Evolutionary conservation across 768 basidiomycete species (phyloP).

Genomic region (Boletus bicolor): DNA sequence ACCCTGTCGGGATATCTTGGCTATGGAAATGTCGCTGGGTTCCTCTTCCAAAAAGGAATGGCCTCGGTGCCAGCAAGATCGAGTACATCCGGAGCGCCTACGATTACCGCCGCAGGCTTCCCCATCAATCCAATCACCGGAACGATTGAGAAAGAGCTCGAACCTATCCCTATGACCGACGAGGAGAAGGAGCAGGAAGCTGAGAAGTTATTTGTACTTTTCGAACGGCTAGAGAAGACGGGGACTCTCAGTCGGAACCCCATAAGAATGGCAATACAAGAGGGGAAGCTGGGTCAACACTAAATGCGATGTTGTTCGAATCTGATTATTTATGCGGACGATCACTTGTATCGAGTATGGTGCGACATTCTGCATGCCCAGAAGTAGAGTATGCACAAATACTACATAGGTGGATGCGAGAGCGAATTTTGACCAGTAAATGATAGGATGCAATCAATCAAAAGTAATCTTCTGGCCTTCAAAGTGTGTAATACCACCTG

Average conservation of each 20-base stretch:
- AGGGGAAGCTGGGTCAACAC: conserved; percentile 11
- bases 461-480: conserved; percentile 56
- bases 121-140: conserved; percentile 87
- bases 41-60: conserved; percentile 89
- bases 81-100: conserved; percentile 32
- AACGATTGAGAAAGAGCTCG: conserved; percentile 44
- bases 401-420: not conserved
- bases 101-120: conserved; percentile 35
- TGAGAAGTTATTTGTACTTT: conserved; percentile 87
- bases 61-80: conserved; percentile 50
- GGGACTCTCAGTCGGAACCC: conserved; percentile 72
- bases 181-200: conserved; percentile 95
- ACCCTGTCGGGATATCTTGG: conserved; percentile 77
- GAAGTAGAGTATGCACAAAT: not conserved
- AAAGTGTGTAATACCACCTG: conserved; percentile 49
- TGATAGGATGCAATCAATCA: conserved; percentile 15
- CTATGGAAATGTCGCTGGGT: conserved; percentile 94
- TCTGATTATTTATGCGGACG: not conserved
- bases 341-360: not conserved
- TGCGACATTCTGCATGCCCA: conserved; percentile 1
- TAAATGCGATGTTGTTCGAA: not conserved
- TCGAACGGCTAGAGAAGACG: conserved; percentile 80
- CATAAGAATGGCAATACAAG: conserved; percentile 63
- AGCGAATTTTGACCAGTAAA: not conserved
- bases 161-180: conserved; percentile 71